Base-by-base conservation (phyloP, 31 red algal species). In the Odonthalia washingtoniensis region DNA sequence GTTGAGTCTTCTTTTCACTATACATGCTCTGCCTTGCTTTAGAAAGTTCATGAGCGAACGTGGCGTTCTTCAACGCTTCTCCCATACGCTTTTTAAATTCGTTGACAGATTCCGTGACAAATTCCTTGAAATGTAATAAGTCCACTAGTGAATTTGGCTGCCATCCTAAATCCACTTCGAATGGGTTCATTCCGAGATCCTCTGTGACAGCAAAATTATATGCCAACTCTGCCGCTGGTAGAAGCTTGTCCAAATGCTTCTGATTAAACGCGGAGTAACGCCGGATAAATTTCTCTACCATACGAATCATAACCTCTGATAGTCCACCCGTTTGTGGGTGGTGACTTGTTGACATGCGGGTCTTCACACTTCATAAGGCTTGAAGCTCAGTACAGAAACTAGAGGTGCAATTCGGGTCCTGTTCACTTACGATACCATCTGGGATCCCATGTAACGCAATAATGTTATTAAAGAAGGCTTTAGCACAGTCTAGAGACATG, bases 261-360 rank as follows among this genome's bases (percentile, higher is more conserved):
- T n/a, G n/a, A n/a, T n/a, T n/a, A n/a, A n/a, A n/a, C n/a, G n/a
- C n/a, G n/a, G 66, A 85, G 38, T 45, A 85, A 43, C 66, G 74
- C 1, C 69, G 6, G 2, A 85, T 6, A 37, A 53, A 85, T 4
- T 85, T 85, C 68, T 74, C 65, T 1, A 85, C 9, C 69, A 85
- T 85, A 4, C 65, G 5, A 34, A 74, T 85, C 66, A 85, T 85
- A 30, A 85, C 41, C 45, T 85, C 66, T 3, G 82, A 85, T 45
- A 67, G 36, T 3, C 82, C 82, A 53, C 74, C 82, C 24, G 82
- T 74, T 34, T 74, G 82, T 4, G 82, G 82, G 30, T 74, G 82
- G 3, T 61, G 27, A 4, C 2, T 6, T 43, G 39, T 65, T 27
- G 31, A 70, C 6, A 85, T 5, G 3, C 34, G 9, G 27, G 16